Percentiles rank a stretch among this genome's conserved stretches.
Conservation (phyloP, 139 green algal species). For the Parachlorella kessleri region DNA sequence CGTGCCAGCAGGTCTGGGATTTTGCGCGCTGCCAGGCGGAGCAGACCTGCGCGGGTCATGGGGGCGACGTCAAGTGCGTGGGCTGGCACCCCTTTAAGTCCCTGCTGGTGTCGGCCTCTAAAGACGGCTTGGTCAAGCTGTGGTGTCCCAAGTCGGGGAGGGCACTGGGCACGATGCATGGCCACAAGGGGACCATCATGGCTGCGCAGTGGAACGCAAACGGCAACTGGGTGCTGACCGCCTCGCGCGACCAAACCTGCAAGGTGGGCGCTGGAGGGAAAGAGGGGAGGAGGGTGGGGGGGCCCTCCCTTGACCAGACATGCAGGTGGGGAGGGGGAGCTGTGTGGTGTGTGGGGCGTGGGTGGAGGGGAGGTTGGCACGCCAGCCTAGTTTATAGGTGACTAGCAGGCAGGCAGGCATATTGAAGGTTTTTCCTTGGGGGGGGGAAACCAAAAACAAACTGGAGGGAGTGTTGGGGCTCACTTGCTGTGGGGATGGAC, state of each 20-base stretch:
- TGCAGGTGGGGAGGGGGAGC: no score
- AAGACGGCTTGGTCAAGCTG: conserved; percentile 93
- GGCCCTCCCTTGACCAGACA: no score
- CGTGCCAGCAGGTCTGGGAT: conserved; percentile 76
- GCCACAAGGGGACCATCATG: conserved; percentile 84
- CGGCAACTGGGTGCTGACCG: conserved; percentile 86
- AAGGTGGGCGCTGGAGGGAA: conserved; percentile 59
- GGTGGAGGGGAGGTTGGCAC: no score
- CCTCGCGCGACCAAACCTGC: conserved; percentile 73
- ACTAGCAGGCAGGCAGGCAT: no score
- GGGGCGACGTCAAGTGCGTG: conserved; percentile 88
- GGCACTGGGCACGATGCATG: conserved; percentile 71
- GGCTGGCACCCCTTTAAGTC: conserved; percentile 90
- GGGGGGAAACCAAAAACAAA: no score
- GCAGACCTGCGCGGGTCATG: conserved; percentile 75
- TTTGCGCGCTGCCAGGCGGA: conserved; percentile 61
- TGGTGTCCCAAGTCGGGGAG: conserved; percentile 80
- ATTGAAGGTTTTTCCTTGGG: no score
- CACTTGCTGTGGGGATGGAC: no score
- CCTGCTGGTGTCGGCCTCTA: conserved; percentile 77
- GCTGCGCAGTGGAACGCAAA: conserved; percentile 84
- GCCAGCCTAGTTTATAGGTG: no score
- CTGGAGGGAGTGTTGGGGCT: no score
- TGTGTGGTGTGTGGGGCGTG: no score
- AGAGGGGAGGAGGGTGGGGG: no score